phyloP scores from a whole-genome alignment of 305 asterid genomes.

The Galium porrigens region DNA sequence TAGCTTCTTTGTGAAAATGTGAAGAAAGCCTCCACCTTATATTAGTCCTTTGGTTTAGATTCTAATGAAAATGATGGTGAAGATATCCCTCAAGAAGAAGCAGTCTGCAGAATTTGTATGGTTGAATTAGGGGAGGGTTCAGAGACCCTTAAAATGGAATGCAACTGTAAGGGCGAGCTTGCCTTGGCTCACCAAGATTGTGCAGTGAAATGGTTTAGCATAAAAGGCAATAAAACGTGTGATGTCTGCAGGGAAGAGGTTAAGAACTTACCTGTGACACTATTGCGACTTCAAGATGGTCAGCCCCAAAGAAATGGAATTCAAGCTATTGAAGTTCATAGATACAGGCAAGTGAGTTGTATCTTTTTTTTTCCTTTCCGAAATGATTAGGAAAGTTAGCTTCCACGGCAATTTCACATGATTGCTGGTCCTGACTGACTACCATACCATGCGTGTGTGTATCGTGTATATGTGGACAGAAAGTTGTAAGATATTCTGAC shows the following conservation, averaged over 20 bases:
- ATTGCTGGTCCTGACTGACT: background rate
- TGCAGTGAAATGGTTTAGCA: conserved; percentile 86
- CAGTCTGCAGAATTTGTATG: conserved; percentile 87
- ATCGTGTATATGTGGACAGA: background rate
- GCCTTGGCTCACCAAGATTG: conserved; percentile 90
- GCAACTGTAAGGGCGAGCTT: conserved; percentile 87
- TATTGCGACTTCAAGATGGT: conserved; percentile 45
- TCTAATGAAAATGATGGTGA: conserved; percentile 35
- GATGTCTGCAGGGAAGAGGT: conserved; percentile 88
- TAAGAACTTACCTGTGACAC: conserved; percentile 70
- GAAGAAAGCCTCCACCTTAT: conserved; percentile 14
- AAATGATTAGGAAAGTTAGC: conserved; percentile 2
- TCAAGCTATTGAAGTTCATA: conserved; percentile 30
- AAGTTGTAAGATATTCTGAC: conserved; percentile 8
- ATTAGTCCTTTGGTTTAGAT: conserved; percentile 34
- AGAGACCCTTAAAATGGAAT: conserved; percentile 76
- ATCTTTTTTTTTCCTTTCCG: background rate
- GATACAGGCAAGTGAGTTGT: conserved; percentile 46
- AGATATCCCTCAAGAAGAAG: conserved; percentile 75
- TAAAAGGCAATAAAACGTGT: conserved; percentile 85
- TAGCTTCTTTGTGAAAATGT: too few species aligned
- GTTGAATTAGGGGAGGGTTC: conserved; percentile 68
- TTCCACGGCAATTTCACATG: background rate
- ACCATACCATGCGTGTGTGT: too few species aligned
- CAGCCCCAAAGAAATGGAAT: conserved; percentile 28